These are phyloP conservation scores for Sisymbrium irio DNA, from an alignment of 345 rosid genomes.

Conservation along the genomic window DNA sequence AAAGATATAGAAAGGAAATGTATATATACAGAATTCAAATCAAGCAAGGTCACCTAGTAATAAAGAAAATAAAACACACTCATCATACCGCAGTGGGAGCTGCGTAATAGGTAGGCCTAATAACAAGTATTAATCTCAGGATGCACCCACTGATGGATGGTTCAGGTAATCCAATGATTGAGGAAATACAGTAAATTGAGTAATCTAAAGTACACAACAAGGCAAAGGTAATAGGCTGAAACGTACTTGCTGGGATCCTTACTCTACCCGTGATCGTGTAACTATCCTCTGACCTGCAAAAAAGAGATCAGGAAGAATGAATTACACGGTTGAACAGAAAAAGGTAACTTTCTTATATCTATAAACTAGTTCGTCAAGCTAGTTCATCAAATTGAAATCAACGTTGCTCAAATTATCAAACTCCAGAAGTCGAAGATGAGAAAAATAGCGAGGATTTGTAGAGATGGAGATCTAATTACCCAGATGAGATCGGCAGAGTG, in stretches of 20 bases:
- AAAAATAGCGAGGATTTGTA: background rate
- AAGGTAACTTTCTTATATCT: background rate
- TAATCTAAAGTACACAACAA: background rate
- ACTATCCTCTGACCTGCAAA: slow-evolving; percentile 64
- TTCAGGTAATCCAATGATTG: background rate
- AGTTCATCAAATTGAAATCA: background rate
- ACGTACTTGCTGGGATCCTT: slow-evolving; percentile 59
- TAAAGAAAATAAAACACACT: background rate
- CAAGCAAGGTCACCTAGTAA: background rate
- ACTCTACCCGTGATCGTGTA: slow-evolving; percentile 78
- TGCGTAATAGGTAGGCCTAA: background rate
- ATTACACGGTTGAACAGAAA: background rate
- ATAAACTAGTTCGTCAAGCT: background rate
- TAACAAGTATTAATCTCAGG: background rate
- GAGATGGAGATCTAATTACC: slow-evolving; percentile 33
- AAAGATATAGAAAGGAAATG: background rate
- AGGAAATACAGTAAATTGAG: background rate
- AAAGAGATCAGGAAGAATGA: background rate
- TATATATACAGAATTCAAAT: background rate
- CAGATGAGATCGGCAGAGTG: slow-evolving; percentile 42
- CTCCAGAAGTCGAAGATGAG: background rate
- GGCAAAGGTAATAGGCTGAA: background rate
- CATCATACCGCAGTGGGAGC: background rate
- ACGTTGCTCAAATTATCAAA: background rate
- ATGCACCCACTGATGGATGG: background rate